Evolutionary conservation across 192 early-diverging fungal genomes (phyloP).

Genomic region (Gorgonomyces haynaldii): DNA sequence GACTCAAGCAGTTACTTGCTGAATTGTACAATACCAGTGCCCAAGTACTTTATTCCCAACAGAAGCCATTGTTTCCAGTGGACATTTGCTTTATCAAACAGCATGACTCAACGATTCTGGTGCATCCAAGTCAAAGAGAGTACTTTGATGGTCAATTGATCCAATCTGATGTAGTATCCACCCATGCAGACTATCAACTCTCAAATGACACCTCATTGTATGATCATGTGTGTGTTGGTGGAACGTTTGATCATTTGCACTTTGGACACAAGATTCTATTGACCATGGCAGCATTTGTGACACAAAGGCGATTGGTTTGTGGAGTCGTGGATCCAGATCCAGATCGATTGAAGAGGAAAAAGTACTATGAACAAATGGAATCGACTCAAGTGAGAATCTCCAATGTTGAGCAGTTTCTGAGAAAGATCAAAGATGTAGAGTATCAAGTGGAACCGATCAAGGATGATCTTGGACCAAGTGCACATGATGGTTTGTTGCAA

Average conservation of each 20-base stretch:
- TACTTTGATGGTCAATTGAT: too few species aligned
- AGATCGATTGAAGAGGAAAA: slow-evolving; percentile 62
- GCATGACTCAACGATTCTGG: too few species aligned
- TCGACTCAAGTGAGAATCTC: slow-evolving; percentile 47
- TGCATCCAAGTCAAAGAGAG: too few species aligned
- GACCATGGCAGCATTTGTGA: slow-evolving; percentile 61
- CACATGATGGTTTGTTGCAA: slow-evolving; percentile 55
- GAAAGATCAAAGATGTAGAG: slow-evolving; percentile 28
- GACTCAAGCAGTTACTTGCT: too few species aligned
- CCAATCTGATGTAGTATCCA: too few species aligned
- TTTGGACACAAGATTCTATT: slow-evolving; percentile 89
- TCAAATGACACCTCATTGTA: slow-evolving; percentile 16
- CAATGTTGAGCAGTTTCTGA: slow-evolving; percentile 50
- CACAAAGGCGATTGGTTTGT: slow-evolving; percentile 50
- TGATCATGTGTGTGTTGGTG: slow-evolving; percentile 63
- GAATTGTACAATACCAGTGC: too few species aligned
- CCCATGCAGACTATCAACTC: too few species aligned
- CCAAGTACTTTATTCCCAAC: too few species aligned
- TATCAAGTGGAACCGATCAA: slow-evolving; percentile 55
- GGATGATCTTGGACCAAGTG: slow-evolving; percentile 82
- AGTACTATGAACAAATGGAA: slow-evolving; percentile 55
- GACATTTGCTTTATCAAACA: too few species aligned
- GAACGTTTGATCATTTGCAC: slow-evolving; percentile 97
- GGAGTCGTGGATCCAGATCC: slow-evolving; percentile 35
- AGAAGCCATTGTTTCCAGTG: too few species aligned